Evolutionary conservation across 345 rosid species (phyloP).

Genomic region (Brassica rapa): DNA sequence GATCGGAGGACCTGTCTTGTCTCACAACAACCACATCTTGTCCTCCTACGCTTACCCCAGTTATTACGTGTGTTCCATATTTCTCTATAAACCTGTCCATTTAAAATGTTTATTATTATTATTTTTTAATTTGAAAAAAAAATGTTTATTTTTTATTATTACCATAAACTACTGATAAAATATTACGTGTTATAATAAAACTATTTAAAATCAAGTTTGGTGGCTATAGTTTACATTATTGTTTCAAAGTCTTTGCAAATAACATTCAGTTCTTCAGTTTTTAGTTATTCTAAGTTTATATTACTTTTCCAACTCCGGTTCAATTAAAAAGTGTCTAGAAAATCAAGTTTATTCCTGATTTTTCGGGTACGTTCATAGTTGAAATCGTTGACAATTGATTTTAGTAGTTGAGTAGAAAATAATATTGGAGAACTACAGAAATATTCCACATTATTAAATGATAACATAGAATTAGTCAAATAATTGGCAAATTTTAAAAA

Average conservation of each 20-base stretch:
- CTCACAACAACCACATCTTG: conserved; percentile 68
- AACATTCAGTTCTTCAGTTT: conserved; percentile 14
- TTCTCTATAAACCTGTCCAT: conserved; percentile 76
- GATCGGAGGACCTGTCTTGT: conserved; percentile 62
- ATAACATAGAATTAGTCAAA: conserved; percentile 31
- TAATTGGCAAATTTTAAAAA: neutral
- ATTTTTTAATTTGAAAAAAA: neutral
- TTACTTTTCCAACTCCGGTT: neutral
- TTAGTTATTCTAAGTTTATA: conserved; percentile 9
- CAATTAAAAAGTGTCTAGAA: neutral
- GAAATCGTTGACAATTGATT: conserved; percentile 31
- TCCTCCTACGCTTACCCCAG: conserved; percentile 83
- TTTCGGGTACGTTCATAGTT: conserved; percentile 24
- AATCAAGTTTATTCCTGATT: conserved; percentile 2
- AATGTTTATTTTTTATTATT: neutral
- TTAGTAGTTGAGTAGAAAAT: neutral
- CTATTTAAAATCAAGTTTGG: neutral
- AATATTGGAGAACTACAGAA: neutral
- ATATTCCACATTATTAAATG: conserved; percentile 9
- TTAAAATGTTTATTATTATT: neutral
- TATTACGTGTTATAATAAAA: neutral
- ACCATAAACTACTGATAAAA: too few species aligned
- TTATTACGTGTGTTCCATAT: conserved; percentile 85
- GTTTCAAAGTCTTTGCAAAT: conserved; percentile 30
- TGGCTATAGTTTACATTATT: neutral